phyloP scores from a whole-genome alignment of 257 asterid genomes.

The Rauvolfia tetraphylla region DNA sequence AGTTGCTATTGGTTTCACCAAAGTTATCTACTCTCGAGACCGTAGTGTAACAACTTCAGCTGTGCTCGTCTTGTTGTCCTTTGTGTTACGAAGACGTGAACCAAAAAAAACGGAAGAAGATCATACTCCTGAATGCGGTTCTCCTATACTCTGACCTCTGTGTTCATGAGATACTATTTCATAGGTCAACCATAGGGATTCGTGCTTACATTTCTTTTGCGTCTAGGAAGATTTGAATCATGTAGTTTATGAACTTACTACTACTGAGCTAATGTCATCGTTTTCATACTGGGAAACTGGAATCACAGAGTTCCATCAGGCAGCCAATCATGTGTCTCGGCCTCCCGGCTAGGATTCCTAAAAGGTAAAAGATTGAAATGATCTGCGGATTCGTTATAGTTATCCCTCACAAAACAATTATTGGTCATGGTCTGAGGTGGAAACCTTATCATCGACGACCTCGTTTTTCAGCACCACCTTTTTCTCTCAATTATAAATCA shows the following conservation, averaged over 20 bases:
- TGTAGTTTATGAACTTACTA: neutral
- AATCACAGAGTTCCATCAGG: neutral
- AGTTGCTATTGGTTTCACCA: constrained; percentile 34
- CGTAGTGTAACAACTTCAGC: constrained; percentile 13
- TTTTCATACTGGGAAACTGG: constrained; percentile 4
- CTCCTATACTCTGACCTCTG: too few relatives aligned
- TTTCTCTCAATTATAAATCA: neutral
- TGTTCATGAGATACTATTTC: neutral
- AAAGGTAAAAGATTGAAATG: neutral
- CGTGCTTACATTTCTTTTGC: neutral
- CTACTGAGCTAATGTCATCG: too few relatives aligned
- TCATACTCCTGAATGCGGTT: too few relatives aligned
- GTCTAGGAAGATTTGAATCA: neutral
- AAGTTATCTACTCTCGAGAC: constrained; percentile 21
- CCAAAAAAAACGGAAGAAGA: too few relatives aligned
- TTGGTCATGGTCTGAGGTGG: constrained; percentile 9
- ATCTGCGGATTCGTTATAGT: too few relatives aligned
- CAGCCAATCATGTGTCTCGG: neutral
- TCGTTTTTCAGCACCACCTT: neutral
- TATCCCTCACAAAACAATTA: neutral
- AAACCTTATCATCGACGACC: constrained; percentile 16
- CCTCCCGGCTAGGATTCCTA: too few relatives aligned
- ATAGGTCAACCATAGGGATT: neutral
- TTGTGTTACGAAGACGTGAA: neutral
- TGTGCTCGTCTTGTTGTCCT: neutral